These are phyloP conservation scores for Spirogloea muscicola DNA, from an alignment of 139 green algal species.

Conservation along the genomic window DNA sequence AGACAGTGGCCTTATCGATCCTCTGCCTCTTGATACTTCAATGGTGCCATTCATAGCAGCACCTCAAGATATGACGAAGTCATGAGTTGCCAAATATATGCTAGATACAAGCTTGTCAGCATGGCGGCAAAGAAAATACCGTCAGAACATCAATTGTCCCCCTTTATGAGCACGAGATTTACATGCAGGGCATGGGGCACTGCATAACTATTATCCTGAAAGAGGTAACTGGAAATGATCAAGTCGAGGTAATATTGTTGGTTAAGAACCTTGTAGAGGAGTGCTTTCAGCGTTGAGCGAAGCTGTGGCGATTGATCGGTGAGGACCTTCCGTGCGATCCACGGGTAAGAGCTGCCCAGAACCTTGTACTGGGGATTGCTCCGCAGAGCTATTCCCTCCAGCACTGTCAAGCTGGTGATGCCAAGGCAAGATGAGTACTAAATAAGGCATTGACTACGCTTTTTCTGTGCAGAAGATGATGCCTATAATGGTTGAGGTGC, in stretches of 20 bases:
- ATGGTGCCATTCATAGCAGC: conserved; percentile 4
- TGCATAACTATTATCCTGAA: too few species aligned
- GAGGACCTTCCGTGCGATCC: conserved; percentile 37
- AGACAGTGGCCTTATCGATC: too few species aligned
- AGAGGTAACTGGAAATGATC: too few species aligned
- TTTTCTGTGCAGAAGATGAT: conserved; percentile 1
- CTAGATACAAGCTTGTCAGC: too few species aligned
- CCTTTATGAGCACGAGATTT: too few species aligned
- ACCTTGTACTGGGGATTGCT: conserved; percentile 47
- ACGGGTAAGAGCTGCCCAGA: conserved; percentile 30
- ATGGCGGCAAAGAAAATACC: too few species aligned
- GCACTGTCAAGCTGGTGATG: conserved; percentile 56
- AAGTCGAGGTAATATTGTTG: background rate
- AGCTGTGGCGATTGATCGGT: conserved; percentile 35
- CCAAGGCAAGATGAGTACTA: background rate
- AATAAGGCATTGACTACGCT: background rate
- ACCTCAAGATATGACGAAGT: too few species aligned
- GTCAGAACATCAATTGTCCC: too few species aligned
- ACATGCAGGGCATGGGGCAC: too few species aligned
- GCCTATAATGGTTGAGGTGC: background rate
- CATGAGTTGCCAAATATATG: too few species aligned
- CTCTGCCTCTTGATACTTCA: background rate
- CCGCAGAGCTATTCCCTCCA: conserved; percentile 65
- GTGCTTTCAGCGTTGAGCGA: conserved; percentile 31
- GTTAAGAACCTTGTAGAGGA: conserved; percentile 37